These are phyloP conservation scores for Musa itinerans DNA, from an alignment of 176 grass and related monocot species.

Conservation along the genomic window DNA sequence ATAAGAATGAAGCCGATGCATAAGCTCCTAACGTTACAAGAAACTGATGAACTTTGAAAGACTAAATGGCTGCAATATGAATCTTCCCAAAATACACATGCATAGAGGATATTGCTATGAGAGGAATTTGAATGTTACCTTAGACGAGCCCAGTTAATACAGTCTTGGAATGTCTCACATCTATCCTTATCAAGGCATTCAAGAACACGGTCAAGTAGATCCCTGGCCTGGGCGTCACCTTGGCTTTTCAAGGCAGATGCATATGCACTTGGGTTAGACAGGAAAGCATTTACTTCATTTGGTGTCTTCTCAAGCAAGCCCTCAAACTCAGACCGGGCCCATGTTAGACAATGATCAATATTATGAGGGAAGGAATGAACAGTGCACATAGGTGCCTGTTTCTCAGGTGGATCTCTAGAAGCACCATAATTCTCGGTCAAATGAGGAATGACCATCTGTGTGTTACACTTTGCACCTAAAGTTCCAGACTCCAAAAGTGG, in stretches of 20 bases:
- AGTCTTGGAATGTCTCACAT: conserved; percentile 77
- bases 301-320: conserved; percentile 90
- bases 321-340: conserved; percentile 92
- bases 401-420: conserved; percentile 90
- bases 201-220: conserved; percentile 70
- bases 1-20: too few relatives aligned
- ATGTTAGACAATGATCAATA: conserved; percentile 84
- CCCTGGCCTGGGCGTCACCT: conserved; percentile 71
- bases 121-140: conserved; percentile 32
- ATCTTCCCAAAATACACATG: too few relatives aligned
- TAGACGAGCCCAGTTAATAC: conserved; percentile 71
- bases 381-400: conserved; percentile 86
- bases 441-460: conserved; percentile 89
- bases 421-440: conserved; percentile 88
- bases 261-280: conserved; percentile 60
- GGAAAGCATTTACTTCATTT: conserved; percentile 69
- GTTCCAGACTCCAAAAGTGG: conserved; percentile 84
- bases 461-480: conserved; percentile 84
- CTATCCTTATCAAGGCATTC: conserved; percentile 64
- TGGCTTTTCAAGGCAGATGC: conserved; percentile 42
- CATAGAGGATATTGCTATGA: too few relatives aligned
- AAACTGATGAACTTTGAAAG: too few relatives aligned
- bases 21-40: too few relatives aligned
- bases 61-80: too few relatives aligned
- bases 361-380: conserved; percentile 94